Percentiles rank a stretch among this genome's conserved stretches.
phyloP scores from a whole-genome alignment of 257 asterid genomes.

The Sherardia arvensis region DNA sequence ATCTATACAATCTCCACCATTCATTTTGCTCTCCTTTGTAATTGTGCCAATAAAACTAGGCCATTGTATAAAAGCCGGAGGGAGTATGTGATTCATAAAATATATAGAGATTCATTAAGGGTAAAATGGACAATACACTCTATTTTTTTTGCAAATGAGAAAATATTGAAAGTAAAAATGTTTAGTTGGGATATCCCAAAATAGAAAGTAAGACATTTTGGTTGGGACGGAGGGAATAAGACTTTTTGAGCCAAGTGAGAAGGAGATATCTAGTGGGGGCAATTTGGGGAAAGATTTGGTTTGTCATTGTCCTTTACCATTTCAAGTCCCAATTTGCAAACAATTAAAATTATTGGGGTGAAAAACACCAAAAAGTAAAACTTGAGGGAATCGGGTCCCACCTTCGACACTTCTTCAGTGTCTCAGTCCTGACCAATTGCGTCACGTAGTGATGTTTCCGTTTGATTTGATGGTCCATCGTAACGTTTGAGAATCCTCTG shows the following conservation, averaged over 20 bases:
- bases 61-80: too few relatives aligned
- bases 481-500: neutral
- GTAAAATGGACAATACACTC: too few relatives aligned
- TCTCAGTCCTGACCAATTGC: slow-evolving; percentile 19
- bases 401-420: slow-evolving; percentile 11
- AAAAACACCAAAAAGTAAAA: neutral
- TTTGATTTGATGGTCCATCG: neutral
- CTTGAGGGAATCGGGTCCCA: slow-evolving; percentile 11
- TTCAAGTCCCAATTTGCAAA: neutral
- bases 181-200: too few relatives aligned
- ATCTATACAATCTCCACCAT: too few relatives aligned
- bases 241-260: neutral
- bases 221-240: too few relatives aligned
- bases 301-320: neutral
- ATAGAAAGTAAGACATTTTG: too few relatives aligned
- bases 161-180: too few relatives aligned
- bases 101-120: too few relatives aligned
- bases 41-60: too few relatives aligned
- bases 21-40: too few relatives aligned
- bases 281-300: neutral
- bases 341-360: neutral
- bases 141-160: too few relatives aligned
- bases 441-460: slow-evolving; percentile 6
- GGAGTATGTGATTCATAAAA: too few relatives aligned
- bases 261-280: neutral